phyloP scores from a whole-genome alignment of 1,284 basidiomycete genomes.

The Fistulina hepatica region DNA sequence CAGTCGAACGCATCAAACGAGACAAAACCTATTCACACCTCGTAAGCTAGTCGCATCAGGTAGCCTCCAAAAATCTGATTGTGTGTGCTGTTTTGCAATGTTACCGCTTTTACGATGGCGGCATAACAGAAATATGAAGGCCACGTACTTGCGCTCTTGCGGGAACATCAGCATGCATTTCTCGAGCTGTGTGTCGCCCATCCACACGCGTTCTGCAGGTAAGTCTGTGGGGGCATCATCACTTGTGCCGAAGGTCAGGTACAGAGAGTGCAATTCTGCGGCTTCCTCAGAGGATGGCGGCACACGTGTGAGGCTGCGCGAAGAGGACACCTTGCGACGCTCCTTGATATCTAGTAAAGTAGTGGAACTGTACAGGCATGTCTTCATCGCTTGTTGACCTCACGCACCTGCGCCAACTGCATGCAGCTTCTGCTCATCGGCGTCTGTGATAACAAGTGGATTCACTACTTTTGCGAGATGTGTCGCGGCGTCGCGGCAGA shows the following conservation, averaged over 20 bases:
- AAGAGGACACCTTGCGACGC: conserved; percentile 39
- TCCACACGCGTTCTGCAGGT: conserved; percentile 43
- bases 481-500: conserved; percentile 62
- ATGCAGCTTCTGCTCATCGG: conserved; percentile 55
- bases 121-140: background rate
- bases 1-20: background rate
- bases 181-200: conserved; percentile 54
- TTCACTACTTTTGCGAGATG: conserved; percentile 59
- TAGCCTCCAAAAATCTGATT: conserved; percentile 69
- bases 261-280: conserved; percentile 54
- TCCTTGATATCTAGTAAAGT: conserved; percentile 35
- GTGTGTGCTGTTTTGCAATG: conserved; percentile 46
- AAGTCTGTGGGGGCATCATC: conserved; percentile 18
- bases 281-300: conserved; percentile 66
- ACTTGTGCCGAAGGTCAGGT: conserved; percentile 46
- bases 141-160: conserved; percentile 67
- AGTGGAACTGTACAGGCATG: background rate
- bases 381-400: conserved; percentile 12
- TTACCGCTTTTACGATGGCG: conserved; percentile 3
- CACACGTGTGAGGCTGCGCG: conserved; percentile 53
- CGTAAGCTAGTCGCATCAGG: conserved; percentile 54
- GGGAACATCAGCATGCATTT: conserved; percentile 77
- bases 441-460: conserved; percentile 44
- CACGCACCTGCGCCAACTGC: conserved; percentile 54
- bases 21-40: conserved; percentile 1